Evolutionary conservation across 352 stramenopile genomes (phyloP).

Genomic region (Phytophthora sp.): DNA sequence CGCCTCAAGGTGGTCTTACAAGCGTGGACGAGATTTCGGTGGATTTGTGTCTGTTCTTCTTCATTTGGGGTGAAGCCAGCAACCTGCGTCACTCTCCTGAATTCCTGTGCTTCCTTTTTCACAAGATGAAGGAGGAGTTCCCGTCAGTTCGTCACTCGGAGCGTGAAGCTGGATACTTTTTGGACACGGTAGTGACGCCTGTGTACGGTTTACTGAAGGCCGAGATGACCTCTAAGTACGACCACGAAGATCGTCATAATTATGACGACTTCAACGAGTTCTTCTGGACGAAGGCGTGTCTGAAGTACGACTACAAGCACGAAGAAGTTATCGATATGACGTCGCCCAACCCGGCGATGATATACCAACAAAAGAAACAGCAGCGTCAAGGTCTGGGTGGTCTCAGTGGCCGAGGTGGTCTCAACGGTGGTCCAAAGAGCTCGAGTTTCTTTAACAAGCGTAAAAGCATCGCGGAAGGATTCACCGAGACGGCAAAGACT

Average conservation of each 20-base stretch:
- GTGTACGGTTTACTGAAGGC: conserved; percentile 90
- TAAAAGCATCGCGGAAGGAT: conserved; percentile 90
- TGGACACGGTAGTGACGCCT: conserved; percentile 97
- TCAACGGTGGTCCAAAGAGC: conserved; percentile 31
- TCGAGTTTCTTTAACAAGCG: conserved; percentile 49
- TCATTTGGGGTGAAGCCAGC: conserved; percentile 98
- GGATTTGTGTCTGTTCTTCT: conserved; percentile 96
- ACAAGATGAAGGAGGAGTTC: conserved; percentile 93
- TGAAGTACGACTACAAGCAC: conserved; percentile 95
- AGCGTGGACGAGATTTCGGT: conserved; percentile 89
- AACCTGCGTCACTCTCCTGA: conserved; percentile 98
- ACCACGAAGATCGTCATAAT: conserved; percentile 96
- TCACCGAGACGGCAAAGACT: conserved; percentile 94
- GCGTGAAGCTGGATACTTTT: conserved; percentile 95
- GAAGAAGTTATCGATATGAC: conserved; percentile 80
- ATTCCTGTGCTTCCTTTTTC: conserved; percentile 98
- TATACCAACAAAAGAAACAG: conserved; percentile 63
- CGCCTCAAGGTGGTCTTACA: conserved; percentile 81
- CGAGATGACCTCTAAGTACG: conserved; percentile 90
- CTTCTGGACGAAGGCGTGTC: conserved; percentile 97
- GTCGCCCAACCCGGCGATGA: conserved; percentile 63
- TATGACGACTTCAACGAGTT: conserved; percentile 99
- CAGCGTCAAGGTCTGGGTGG: conserved; percentile 44
- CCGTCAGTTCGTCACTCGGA: conserved; percentile 67
- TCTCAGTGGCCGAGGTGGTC: conserved; percentile 33